Evolutionary conservation across 208 protist species (phyloP), one percentile per base, ranked within the genome.

Genomic region (Trypanosoma caninum): DNA sequence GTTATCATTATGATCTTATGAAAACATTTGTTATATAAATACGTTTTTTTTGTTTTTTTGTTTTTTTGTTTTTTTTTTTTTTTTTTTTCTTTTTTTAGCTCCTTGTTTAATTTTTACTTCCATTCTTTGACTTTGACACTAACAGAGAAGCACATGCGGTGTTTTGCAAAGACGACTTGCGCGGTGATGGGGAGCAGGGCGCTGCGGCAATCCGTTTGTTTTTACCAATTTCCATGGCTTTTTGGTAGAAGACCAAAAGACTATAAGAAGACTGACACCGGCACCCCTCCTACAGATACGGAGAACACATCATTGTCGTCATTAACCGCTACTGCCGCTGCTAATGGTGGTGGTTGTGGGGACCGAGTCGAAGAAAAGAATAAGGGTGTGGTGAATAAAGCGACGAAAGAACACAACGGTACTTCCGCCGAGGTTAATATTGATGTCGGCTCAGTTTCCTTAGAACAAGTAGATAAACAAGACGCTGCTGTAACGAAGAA

Each of bases 171-270:
- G n/a, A n/a, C n/a, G n/a, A n/a, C n/a, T n/a, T n/a, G n/a, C n/a
- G n/a, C 40, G 23, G 30, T 23, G 27, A 51, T 51, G 30, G 54
- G 54, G 40, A 27, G 18, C 8, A 6, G 40, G 25, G n/a, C 50
- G 0, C 28, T 50, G 2, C 54, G 40, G 42, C 50, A 53, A 6
- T 35, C 18, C 0, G 28, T 46, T 16, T 37, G 22, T n/a, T 59
- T 58, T 18, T n/a, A 59, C 31, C 59, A 50, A 52, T 65, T 50
- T 27, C 40, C 57, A 25, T 59, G 45, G 52, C 53, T 67, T 31
- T 18, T 59, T 30, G 61, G 61, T 18, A 20, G 52, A n/a, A 67
- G 45, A 37, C 31, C 25, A 14, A 42, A 42, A 27, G 51, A 35
- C 1, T 23, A 16, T 14, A 67, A 67, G 52, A 67, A 67, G 46